Evolutionary conservation across 2,329 filamentous ascomycete species (phyloP).

Genomic region (Neoascochyta sp.): DNA sequence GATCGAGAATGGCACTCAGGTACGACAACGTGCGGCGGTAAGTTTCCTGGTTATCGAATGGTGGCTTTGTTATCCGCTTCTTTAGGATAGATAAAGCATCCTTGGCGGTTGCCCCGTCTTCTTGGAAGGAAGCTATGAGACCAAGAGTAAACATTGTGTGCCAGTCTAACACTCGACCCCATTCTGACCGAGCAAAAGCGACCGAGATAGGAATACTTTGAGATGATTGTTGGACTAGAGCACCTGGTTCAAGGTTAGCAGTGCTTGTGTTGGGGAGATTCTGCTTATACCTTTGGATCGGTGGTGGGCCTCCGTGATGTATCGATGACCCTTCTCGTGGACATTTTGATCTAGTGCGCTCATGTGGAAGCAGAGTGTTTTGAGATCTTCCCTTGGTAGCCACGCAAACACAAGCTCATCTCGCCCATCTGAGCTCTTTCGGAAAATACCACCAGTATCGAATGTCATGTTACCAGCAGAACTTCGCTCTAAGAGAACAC

Average conservation of each 20-base stretch:
- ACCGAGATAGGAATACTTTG: conserved; percentile 19
- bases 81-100: conserved; percentile 19
- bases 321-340: conserved; percentile 55
- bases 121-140: conserved; percentile 65
- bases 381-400: conserved; percentile 59
- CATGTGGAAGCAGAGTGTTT: conserved; percentile 57
- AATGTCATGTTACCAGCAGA: conserved; percentile 34
- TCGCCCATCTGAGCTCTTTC: conserved; percentile 35
- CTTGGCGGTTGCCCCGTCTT: conserved; percentile 58
- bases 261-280: neutral
- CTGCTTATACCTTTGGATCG: conserved; percentile 41
- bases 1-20: conserved; percentile 69
- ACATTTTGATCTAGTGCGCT: conserved; percentile 54
- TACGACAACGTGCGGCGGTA: conserved; percentile 62
- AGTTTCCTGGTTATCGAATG: conserved; percentile 36
- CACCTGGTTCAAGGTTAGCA: conserved; percentile 9
- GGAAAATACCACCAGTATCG: conserved; percentile 46
- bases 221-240: conserved; percentile 17
- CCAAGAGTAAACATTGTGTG: conserved; percentile 69
- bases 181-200: conserved; percentile 49
- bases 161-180: conserved; percentile 63
- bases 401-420: conserved; percentile 54
- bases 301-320: conserved; percentile 56
- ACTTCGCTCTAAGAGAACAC: conserved; percentile 40
- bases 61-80: conserved; percentile 40